Base-by-base conservation (phyloP, 257 asterid species). In the Solanum sejunctum region DNA sequence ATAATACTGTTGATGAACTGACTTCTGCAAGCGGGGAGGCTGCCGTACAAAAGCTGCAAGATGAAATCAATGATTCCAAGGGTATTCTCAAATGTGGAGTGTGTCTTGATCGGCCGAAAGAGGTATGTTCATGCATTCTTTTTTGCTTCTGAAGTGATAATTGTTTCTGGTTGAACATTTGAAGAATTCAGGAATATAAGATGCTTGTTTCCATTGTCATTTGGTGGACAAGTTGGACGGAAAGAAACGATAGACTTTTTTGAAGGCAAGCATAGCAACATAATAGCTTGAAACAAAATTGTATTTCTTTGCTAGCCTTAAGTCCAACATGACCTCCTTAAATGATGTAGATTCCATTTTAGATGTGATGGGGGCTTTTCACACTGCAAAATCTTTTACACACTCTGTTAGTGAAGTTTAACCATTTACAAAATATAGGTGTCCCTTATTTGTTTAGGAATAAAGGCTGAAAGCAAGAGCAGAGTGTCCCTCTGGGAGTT, bases 1-100 rank as follows among this genome's bases (percentile, higher is more conserved):
- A 91, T 45, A 90, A 78, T 88, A 87, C 92, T 15, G 91, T 93
- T 16, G 92, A 83, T 69, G 95, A 93, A 87, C 82, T 93, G 89
- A 91, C 93, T 86, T 85, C 93, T 56, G 98, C 92, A 85, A 95
- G 92, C 16, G 92, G 95, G 79, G 99, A 96, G 86, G 97, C 93
- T 78, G 99, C 97, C 85, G 88, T 91, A 67, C 96, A 89, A 93
- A 93, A 89, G 87, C 98, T 96, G 55, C 97, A 93, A 86, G 98
- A 95, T 17, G 98, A 96, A 89, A 93, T 96, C 47, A 95, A 91
- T 84, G 97, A 93, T 80, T 96, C 98, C 95, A 96, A 96, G 88
- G 97, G 94, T 85, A 91, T 96, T 84, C 97, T 96, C 85, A 96
- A 96, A 84, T 96, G 99, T 72, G 98, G 99, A 80, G 99, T 96